Base-by-base conservation (phyloP, 805 yeast genomes). In the Grigorovia yakushimaensis region DNA sequence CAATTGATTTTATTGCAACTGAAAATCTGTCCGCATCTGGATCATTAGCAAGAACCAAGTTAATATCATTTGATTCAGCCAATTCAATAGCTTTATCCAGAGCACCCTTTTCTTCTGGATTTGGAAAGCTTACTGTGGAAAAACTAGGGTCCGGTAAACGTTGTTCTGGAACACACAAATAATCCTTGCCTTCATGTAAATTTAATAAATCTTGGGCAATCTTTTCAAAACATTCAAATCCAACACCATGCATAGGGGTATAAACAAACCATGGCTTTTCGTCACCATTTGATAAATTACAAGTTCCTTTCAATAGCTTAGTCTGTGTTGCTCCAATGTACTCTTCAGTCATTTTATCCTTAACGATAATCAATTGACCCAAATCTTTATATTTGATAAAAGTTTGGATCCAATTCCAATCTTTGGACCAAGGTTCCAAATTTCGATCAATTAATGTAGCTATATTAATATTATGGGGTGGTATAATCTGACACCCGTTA, bases 21-120 rank as follows among this genome's bases (percentile, higher is more conserved):
- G 93, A 82, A 59, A 91, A 91, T 49, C 98, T 72, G 63, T 91
- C 98, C 0, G 98, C 98, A 65, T 91, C 98, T 0, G 98, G 98
- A 60, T 91, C 98, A 63, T 84, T 91, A 1, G 96, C 96, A 2
- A 91, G 57, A 1, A 91, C 91, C 27, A 88, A 61, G 2, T 67
- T 60, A 21, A 74, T 63, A 0, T 71, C 71, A 2, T 66, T 61
- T 1, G 52, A 46, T 5, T 57, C 55, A 0, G 96, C 97, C 2
- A 66, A 61, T 9, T 60, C 45, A 18, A 81, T 81, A 0, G 95
- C 91, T 45, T 82, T 59, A 53, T 79, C 83, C 47, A 93, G 70
- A 0, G 98, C 98, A 2, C 96, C 96, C 52, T 80, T 78, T 59
- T 91, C 98, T 64, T 91, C 98, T 0, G 98, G 98, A 58, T 91